These are phyloP conservation scores for Yarrowia keelungensis DNA, from an alignment of 805 yeast species.

Conservation along the genomic window DNA sequence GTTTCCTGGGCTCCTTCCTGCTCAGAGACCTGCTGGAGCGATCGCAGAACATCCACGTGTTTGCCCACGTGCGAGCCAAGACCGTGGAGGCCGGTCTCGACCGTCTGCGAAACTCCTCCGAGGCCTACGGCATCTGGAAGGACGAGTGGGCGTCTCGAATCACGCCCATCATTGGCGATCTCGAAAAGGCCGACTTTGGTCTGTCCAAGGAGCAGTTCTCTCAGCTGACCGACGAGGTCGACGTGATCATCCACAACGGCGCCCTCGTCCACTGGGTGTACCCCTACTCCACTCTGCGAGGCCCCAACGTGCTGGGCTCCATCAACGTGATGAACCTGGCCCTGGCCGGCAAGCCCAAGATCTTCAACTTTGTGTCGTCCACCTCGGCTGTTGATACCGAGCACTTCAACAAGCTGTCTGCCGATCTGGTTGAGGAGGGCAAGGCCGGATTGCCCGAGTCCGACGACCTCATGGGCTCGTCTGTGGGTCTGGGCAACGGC, in stretches of 20 bases:
- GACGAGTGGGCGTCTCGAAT: constrained; percentile 64
- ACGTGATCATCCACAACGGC: constrained; percentile 92
- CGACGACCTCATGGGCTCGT: constrained; percentile 84
- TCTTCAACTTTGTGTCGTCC: constrained; percentile 90
- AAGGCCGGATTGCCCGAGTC: constrained; percentile 76
- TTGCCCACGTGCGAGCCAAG: constrained; percentile 90
- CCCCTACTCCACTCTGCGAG: constrained; percentile 88
- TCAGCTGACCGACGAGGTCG: constrained; percentile 64
- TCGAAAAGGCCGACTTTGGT: constrained; percentile 78
- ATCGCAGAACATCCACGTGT: constrained; percentile 59
- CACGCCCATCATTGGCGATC: constrained; percentile 81
- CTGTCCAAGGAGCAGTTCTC: constrained; percentile 64
- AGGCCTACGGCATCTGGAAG: constrained; percentile 83
- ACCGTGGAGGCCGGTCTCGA: constrained; percentile 71
- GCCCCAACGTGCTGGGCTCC: constrained; percentile 90
- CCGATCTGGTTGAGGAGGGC: constrained; percentile 68
- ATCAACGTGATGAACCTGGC: constrained; percentile 82
- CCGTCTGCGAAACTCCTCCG: constrained; percentile 76
- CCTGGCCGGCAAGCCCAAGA: constrained; percentile 80
- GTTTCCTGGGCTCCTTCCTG: constrained; percentile 92
- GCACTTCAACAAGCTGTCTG: constrained; percentile 79
- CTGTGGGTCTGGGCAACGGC: constrained; percentile 83
- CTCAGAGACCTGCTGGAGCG: constrained; percentile 76
- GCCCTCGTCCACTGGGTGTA: constrained; percentile 99
- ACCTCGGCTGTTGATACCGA: constrained; percentile 91